Evolutionary conservation across 2,329 filamentous ascomycete genomes (phyloP).

Genomic region (Rhexocercosporidium sp.): DNA sequence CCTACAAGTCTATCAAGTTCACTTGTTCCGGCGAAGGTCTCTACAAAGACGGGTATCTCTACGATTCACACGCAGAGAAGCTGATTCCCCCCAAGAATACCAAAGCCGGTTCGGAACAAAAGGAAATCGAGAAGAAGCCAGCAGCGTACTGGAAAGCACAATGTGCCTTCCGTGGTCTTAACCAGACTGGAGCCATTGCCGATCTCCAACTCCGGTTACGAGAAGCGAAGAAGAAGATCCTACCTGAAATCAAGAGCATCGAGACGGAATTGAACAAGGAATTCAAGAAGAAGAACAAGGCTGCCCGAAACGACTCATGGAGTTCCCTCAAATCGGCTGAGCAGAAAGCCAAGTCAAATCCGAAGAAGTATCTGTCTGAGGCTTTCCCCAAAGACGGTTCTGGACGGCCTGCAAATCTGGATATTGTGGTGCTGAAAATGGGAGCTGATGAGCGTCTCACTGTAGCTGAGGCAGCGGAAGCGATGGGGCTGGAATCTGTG

Average conservation of each 20-base stretch:
- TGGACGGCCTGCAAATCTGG: conserved; percentile 27
- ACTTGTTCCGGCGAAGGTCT: conserved; percentile 29
- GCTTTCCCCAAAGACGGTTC: conserved; percentile 25
- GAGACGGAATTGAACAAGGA: conserved; percentile 29
- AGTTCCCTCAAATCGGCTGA: conserved; percentile 19
- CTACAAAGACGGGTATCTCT: conserved; percentile 27
- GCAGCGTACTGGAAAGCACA: conserved; percentile 31
- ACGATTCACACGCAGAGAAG: conserved; percentile 28
- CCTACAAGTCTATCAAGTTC: conserved; percentile 27
- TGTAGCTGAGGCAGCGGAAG: conserved; percentile 19
- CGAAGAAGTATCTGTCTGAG: conserved; percentile 21
- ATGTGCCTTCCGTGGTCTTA: conserved; percentile 29
- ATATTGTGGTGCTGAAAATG: conserved; percentile 28
- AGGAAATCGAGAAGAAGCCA: conserved; percentile 25
- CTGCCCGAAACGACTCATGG: conserved; percentile 19
- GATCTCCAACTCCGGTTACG: conserved; percentile 28
- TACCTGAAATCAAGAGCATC: conserved; percentile 22
- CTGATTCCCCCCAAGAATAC: conserved; percentile 26
- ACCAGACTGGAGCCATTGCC: conserved; percentile 23
- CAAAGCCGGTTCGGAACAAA: conserved; percentile 18
- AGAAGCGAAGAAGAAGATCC: conserved; percentile 30
- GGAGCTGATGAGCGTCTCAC: conserved; percentile 5
- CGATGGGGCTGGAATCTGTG: conserved; percentile 18
- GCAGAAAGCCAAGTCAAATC: conserved; percentile 24
- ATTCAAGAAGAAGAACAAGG: conserved; percentile 23